Conservation (phyloP, 768 basidiomycete species). For the Chlorophyllum brunneum region DNA sequence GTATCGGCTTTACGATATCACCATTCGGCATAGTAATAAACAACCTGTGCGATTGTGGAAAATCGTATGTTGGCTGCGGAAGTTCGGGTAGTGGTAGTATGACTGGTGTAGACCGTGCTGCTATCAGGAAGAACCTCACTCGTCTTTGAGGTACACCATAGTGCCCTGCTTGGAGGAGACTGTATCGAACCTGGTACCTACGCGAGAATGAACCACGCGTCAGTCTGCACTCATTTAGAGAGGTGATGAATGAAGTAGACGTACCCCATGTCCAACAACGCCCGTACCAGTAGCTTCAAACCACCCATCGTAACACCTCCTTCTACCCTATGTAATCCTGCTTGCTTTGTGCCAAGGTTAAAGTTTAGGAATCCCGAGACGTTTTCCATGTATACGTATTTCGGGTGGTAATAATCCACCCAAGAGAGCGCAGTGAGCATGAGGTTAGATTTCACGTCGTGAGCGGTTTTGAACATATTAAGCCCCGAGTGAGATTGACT, state of each 20-base stretch:
- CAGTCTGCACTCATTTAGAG: background rate
- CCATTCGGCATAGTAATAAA: conserved; percentile 48
- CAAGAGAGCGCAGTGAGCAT: conserved; percentile 58
- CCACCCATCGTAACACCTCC: conserved; percentile 75
- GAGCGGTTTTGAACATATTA: conserved; percentile 67
- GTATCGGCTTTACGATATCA: conserved; percentile 39
- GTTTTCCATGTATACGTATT: conserved; percentile 47
- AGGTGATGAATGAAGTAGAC: conserved; percentile 11
- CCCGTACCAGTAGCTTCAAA: conserved; percentile 59
- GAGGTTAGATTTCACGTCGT: conserved; percentile 65
- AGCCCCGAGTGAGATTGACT: conserved; percentile 73
- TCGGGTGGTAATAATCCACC: conserved; percentile 42
- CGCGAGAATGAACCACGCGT: background rate
- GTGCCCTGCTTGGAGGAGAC: conserved; percentile 48
- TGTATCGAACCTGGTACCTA: conserved; percentile 53
- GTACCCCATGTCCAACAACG: conserved; percentile 65
- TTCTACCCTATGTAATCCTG: conserved; percentile 38
- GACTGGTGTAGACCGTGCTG: conserved; percentile 38
- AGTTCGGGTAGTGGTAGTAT: conserved; percentile 40
- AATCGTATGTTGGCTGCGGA: conserved; percentile 56
- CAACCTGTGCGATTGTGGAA: conserved; percentile 38
- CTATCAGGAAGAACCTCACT: conserved; percentile 50
- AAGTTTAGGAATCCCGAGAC: conserved; percentile 48
- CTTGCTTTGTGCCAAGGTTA: conserved; percentile 37
- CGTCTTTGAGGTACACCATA: conserved; percentile 57